These are phyloP conservation scores for Plantago ovata DNA, from an alignment of 257 asterid genomes.

Conservation along the genomic window DNA sequence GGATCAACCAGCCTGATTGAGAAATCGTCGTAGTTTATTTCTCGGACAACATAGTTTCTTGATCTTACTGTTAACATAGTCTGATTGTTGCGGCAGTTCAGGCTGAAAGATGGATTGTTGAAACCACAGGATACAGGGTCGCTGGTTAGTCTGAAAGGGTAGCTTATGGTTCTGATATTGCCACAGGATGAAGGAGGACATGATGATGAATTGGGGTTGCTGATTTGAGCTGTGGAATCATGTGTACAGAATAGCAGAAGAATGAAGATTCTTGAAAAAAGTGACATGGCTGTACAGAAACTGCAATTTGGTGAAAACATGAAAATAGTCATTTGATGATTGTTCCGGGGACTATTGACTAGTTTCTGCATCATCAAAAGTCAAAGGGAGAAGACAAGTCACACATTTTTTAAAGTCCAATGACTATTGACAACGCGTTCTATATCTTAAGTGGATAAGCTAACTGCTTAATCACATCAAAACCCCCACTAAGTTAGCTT, in stretches of 20 bases:
- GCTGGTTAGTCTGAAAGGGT: constrained; percentile 31
- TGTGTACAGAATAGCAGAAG: constrained; percentile 20
- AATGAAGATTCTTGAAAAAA: constrained; percentile 21
- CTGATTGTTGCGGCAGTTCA: constrained; percentile 38
- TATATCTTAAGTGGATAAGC: too few species aligned
- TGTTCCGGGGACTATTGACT: too few species aligned
- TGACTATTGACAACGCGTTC: too few species aligned
- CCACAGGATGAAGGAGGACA: constrained; percentile 47
- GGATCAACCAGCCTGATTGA: constrained; percentile 40
- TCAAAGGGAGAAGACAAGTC: too few species aligned
- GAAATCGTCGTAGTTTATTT: constrained; percentile 29
- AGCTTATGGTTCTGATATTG: constrained; percentile 26
- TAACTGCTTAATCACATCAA: too few species aligned
- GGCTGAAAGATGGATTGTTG: constrained; percentile 25
- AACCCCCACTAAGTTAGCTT: too few species aligned
- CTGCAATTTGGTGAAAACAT: neutral
- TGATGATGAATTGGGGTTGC: constrained; percentile 18
- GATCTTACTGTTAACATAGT: constrained; percentile 23
- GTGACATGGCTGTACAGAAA: too few species aligned
- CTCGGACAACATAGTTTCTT: constrained; percentile 27
- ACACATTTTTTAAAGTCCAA: too few species aligned
- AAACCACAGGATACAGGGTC: constrained; percentile 35
- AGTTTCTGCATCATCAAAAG: too few species aligned
- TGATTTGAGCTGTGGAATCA: constrained; percentile 27
- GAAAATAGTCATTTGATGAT: too few species aligned